These are phyloP conservation scores for Ophiostoma piceae DNA, from an alignment of 2,329 filamentous ascomycete species.

Conservation along the genomic window DNA sequence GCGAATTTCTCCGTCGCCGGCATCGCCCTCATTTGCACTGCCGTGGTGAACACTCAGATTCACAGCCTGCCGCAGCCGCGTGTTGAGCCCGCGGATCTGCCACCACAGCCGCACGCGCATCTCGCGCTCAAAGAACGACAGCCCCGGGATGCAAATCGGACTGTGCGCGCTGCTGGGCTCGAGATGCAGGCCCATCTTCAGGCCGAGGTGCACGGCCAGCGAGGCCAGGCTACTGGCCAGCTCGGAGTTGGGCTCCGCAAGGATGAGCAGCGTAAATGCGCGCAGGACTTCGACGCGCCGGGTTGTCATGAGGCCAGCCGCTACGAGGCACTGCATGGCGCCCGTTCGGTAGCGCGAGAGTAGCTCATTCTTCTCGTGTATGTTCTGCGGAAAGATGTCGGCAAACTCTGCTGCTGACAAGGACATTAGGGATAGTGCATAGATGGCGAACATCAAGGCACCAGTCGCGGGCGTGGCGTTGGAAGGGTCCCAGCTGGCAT, in stretches of 20 bases:
- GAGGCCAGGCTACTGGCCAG: conserved; percentile 29
- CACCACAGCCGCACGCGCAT: conserved; percentile 52
- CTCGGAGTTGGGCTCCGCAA: conserved; percentile 32
- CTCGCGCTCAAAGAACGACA: conserved; percentile 49
- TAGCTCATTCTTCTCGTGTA: not conserved
- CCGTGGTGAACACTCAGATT: not conserved
- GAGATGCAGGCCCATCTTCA: conserved; percentile 37
- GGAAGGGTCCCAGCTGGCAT: not conserved
- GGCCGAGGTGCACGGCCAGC: conserved; percentile 29
- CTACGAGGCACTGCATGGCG: conserved; percentile 29
- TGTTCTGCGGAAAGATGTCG: not conserved
- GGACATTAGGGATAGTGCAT: not conserved
- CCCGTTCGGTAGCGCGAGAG: conserved; percentile 26
- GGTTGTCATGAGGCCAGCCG: conserved; percentile 31
- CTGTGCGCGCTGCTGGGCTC: conserved; percentile 28
- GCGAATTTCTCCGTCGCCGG: not conserved
- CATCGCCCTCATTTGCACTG: not conserved
- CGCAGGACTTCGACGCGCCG: conserved; percentile 33
- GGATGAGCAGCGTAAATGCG: conserved; percentile 32
- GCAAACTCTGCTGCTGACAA: not conserved
- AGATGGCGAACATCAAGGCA: not conserved
- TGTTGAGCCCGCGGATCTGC: conserved; percentile 50
- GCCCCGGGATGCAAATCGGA: conserved; percentile 38
- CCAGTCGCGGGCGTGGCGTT: not conserved
- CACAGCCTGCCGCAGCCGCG: conserved; percentile 31